phyloP scores from a whole-genome alignment of 2,329 filamentous ascomycete species.

The Fusarium poae region DNA sequence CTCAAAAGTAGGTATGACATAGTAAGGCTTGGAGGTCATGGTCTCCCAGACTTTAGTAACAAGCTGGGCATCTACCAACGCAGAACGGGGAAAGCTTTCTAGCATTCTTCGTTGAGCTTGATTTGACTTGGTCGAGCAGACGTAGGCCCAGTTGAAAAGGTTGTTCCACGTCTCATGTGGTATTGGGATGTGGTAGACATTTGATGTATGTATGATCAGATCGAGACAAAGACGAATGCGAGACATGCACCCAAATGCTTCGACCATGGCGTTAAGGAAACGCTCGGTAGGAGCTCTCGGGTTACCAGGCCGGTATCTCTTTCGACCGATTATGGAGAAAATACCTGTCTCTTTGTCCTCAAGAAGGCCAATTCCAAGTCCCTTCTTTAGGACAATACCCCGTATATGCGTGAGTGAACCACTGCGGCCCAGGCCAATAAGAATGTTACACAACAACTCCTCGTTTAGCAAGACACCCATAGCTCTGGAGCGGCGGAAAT shows the following conservation, averaged over 20 bases:
- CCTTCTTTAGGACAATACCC: constrained; percentile 51
- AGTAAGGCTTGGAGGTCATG: constrained; percentile 71
- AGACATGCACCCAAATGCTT: constrained; percentile 75
- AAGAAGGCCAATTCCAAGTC: constrained; percentile 50
- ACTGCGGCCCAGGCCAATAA: constrained; percentile 59
- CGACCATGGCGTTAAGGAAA: constrained; percentile 75
- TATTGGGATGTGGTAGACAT: constrained; percentile 69
- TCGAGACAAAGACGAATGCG: constrained; percentile 70
- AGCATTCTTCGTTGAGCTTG: constrained; percentile 55
- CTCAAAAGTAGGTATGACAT: constrained; percentile 67
- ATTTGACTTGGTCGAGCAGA: constrained; percentile 61
- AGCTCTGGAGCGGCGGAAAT: constrained; percentile 46
- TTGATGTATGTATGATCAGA: constrained; percentile 73
- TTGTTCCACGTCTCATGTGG: constrained; percentile 72
- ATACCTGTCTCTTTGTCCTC: constrained; percentile 38
- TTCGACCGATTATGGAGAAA: constrained; percentile 52
- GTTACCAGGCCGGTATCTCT: constrained; percentile 60
- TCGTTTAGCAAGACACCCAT: constrained; percentile 54
- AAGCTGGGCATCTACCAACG: constrained; percentile 57
- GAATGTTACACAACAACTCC: constrained; percentile 56
- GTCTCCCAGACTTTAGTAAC: constrained; percentile 68
- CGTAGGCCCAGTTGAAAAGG: constrained; percentile 75
- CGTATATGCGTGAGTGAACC: constrained; percentile 53
- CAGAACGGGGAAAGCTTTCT: constrained; percentile 44
- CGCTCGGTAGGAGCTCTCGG: constrained; percentile 68